phyloP scores from a whole-genome alignment of 805 yeast genomes.

The Kodamaea sagamina region DNA sequence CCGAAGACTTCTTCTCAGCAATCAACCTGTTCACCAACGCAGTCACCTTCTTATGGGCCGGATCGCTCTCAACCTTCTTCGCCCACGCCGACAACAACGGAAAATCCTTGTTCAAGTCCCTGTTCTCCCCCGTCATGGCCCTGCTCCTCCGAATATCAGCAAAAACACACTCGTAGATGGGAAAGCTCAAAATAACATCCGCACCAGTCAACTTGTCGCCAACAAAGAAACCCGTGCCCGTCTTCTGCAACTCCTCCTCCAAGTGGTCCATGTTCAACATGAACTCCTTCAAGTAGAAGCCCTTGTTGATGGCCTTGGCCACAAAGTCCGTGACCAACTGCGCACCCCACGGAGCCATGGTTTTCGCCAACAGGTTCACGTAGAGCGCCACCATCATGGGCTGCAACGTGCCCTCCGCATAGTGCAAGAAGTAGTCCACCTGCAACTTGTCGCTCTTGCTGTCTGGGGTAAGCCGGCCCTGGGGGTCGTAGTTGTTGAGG shows the following conservation, averaged over 20 bases:
- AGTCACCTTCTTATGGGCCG: conserved; percentile 31
- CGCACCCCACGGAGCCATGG: conserved; percentile 48
- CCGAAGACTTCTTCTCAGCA: no score
- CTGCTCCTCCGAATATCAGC: conserved; percentile 37
- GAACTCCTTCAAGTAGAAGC: conserved; percentile 52
- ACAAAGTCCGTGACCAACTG: conserved; percentile 44
- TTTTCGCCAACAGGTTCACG: conserved; percentile 42
- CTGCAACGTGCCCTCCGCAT: conserved; percentile 62
- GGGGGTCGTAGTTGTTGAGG: conserved; percentile 36
- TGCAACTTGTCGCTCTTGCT: conserved; percentile 31
- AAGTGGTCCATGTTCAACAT: conserved; percentile 39
- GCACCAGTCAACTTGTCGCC: conserved; percentile 54
- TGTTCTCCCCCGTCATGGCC: conserved; percentile 35
- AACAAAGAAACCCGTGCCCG: conserved; percentile 45
- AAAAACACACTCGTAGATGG: conserved; percentile 34
- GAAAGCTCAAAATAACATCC: conserved; percentile 56
- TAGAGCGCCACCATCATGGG: conserved; percentile 42
- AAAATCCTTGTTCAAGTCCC: conserved; percentile 29
- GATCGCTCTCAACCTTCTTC: conserved; percentile 30
- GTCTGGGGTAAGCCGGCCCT: conserved; percentile 26
- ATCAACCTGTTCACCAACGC: conserved; percentile 6
- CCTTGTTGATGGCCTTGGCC: conserved; percentile 47
- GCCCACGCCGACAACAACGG: conserved; percentile 43
- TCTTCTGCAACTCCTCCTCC: conserved; percentile 36
- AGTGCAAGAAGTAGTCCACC: conserved; percentile 55